These are phyloP conservation scores for Mycena metata DNA, from an alignment of 768 basidiomycete genomes.

Conservation along the genomic window DNA sequence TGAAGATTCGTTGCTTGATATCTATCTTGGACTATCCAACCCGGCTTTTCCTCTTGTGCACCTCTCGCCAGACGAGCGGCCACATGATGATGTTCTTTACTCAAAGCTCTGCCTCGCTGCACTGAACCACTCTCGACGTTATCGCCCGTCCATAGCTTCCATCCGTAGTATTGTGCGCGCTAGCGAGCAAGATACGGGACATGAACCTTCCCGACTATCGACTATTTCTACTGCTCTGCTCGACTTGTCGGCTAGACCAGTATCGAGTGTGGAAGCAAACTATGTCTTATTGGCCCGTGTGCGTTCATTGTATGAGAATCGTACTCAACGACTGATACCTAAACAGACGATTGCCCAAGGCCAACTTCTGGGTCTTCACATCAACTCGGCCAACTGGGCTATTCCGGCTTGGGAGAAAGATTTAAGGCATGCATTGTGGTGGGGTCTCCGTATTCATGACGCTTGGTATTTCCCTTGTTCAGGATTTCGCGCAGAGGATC, in stretches of 20 bases:
- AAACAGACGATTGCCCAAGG: conserved; percentile 39
- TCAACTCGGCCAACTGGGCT: conserved; percentile 36
- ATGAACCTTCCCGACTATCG: conserved; percentile 31
- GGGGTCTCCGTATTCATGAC: conserved; percentile 40
- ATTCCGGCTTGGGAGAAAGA: conserved; percentile 43
- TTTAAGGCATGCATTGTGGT: conserved; percentile 35
- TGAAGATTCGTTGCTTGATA: conserved; percentile 28
- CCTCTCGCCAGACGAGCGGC: conserved; percentile 29
- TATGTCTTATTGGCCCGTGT: conserved; percentile 40
- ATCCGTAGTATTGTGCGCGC: conserved; percentile 27
- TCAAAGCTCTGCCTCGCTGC: conserved; percentile 34
- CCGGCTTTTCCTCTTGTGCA: conserved; percentile 35
- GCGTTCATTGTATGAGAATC: background rate
- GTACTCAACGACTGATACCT: background rate
- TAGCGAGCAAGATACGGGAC: conserved; percentile 15
- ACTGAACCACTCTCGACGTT: conserved; percentile 27
- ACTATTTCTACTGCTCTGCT: conserved; percentile 37
- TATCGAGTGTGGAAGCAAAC: conserved; percentile 33
- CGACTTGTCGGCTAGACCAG: conserved; percentile 38
- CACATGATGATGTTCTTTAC: conserved; percentile 17
- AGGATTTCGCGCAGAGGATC: background rate
- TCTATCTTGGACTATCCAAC: conserved; percentile 32
- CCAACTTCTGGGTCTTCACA: conserved; percentile 40
- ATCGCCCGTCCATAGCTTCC: conserved; percentile 28
- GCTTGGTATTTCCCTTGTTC: conserved; percentile 21